Conservation (phyloP, 257 asterid genomes). For the Solanum corneliomulleri region DNA sequence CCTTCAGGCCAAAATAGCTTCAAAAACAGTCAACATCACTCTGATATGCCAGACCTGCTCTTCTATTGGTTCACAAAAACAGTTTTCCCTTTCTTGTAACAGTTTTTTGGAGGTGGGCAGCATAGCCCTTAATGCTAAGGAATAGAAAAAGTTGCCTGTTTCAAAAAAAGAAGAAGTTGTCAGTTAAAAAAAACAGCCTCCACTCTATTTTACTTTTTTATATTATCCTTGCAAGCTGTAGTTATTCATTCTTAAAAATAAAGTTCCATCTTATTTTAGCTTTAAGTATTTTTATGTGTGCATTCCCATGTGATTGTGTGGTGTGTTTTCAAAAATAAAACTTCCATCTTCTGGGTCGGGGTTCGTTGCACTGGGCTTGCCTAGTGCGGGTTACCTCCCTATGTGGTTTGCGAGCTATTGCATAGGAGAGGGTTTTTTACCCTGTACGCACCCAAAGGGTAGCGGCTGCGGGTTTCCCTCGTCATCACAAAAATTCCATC, state of each 20-base stretch:
- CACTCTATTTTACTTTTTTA: neutral
- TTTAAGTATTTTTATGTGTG: neutral
- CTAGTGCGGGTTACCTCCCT: neutral
- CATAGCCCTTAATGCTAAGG: no score
- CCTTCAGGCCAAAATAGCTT: neutral
- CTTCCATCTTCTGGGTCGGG: neutral
- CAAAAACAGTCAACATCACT: neutral
- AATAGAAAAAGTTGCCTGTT: no score
- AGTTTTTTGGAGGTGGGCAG: no score
- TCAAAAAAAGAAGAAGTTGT: no score
- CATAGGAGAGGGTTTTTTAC: neutral
- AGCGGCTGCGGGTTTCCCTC: neutral
- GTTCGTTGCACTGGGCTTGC: neutral
- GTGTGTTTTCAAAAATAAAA: neutral
- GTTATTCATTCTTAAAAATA: neutral
- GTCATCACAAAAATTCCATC: neutral
- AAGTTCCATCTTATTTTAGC: neutral
- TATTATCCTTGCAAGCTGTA: neutral
- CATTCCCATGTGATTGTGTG: neutral
- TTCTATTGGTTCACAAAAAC: neutral
- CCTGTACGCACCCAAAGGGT: neutral
- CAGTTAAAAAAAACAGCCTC: neutral
- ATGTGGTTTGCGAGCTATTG: neutral
- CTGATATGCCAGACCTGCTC: neutral
- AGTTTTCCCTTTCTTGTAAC: no score